phyloP scores from a whole-genome alignment of 768 basidiomycete species.

The Strobilomyces dryophilus region DNA sequence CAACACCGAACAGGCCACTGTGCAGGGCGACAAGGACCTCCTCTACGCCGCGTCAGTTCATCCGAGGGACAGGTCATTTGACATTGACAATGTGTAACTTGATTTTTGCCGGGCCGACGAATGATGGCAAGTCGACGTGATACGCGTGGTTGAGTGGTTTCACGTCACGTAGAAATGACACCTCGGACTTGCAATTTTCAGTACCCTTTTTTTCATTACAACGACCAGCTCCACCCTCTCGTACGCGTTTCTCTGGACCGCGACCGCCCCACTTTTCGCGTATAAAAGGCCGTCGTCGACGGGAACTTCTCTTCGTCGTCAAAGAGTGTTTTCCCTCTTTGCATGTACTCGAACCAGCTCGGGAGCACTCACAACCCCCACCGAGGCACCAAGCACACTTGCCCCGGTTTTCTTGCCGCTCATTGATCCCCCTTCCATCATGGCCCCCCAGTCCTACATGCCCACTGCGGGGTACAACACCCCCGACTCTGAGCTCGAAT shows the following conservation, averaged over 20 bases:
- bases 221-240: slow-evolving; percentile 7
- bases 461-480: slow-evolving; percentile 67
- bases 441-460: slow-evolving; percentile 44
- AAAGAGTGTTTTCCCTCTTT: slow-evolving; percentile 41
- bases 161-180: neutral
- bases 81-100: no score
- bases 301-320: slow-evolving; percentile 8
- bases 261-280: slow-evolving; percentile 17
- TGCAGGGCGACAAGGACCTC: no score
- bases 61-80: no score
- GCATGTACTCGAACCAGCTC: slow-evolving; percentile 96
- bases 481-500: slow-evolving; percentile 69
- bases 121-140: no score
- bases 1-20: no score
- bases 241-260: neutral
- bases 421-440: slow-evolving; percentile 37
- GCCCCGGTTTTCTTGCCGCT: slow-evolving; percentile 58
- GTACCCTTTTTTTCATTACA: slow-evolving; percentile 20
- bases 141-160: no score
- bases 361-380: slow-evolving; percentile 84
- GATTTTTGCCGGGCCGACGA: no score
- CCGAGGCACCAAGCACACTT: slow-evolving; percentile 83
- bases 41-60: no score
- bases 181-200: neutral
- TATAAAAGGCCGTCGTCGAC: slow-evolving; percentile 25